These are phyloP conservation scores for Tolypocladium album DNA, from an alignment of 2,329 filamentous ascomycete species.

Conservation along the genomic window DNA sequence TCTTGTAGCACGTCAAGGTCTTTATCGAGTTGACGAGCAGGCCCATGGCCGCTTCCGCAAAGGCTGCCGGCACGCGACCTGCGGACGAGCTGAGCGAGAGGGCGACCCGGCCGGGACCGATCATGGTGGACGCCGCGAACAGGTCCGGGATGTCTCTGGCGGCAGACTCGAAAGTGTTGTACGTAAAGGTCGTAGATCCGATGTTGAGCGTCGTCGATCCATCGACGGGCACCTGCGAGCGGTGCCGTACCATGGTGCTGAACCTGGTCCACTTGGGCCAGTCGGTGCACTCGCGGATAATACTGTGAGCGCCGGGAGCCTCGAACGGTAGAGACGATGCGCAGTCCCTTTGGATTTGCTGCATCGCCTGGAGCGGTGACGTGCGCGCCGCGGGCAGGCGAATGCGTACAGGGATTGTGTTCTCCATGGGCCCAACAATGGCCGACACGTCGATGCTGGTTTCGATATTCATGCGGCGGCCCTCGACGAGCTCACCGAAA, in stretches of 20 bases:
- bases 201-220: constrained; percentile 32
- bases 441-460: constrained; percentile 44
- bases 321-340: constrained; percentile 36
- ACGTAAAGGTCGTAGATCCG: constrained; percentile 32
- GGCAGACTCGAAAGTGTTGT: constrained; percentile 28
- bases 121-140: constrained; percentile 29
- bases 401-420: constrained; percentile 37
- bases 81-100: constrained; percentile 36
- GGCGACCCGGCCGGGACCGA: constrained; percentile 23
- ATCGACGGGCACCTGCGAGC: constrained; percentile 16
- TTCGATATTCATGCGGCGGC: constrained; percentile 30
- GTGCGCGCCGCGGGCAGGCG: constrained; percentile 30
- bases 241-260: constrained; percentile 43
- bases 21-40: constrained; percentile 34
- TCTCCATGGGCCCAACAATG: constrained; percentile 35
- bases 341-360: constrained; percentile 37
- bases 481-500: constrained; percentile 43
- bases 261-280: constrained; percentile 45
- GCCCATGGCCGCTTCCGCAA: constrained; percentile 33
- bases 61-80: constrained; percentile 26
- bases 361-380: constrained; percentile 37
- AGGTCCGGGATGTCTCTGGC: constrained; percentile 33
- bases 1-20: constrained; percentile 32
- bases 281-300: constrained; percentile 41
- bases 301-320: constrained; percentile 37